Evolutionary conservation across 805 yeast species (phyloP).

Genomic region (Sungouiella thailandica): DNA sequence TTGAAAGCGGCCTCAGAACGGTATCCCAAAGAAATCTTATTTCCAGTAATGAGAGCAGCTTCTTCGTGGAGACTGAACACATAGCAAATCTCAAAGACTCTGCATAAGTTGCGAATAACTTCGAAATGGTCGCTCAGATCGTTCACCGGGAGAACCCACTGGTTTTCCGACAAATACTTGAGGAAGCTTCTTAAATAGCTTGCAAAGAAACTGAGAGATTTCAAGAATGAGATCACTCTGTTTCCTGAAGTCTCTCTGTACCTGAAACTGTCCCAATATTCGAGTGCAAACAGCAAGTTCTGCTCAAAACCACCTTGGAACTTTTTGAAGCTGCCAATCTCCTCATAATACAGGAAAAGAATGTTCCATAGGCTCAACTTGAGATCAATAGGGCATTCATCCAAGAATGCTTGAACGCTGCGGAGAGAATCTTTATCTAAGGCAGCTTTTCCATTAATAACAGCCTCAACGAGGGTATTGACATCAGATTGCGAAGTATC

Average conservation of each 20-base stretch:
- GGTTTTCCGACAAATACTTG: constrained; percentile 15
- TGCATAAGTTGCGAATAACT: constrained; percentile 19
- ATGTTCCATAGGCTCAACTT: constrained; percentile 73
- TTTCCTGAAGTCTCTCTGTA: constrained; percentile 20
- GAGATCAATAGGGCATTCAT: constrained; percentile 59
- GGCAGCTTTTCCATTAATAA: constrained; percentile 10
- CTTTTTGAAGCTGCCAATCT: constrained; percentile 21
- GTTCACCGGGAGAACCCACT: constrained; percentile 29
- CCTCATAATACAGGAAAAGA: constrained; percentile 52
- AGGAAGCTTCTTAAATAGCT: constrained; percentile 41
- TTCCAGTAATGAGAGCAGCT: constrained; percentile 32
- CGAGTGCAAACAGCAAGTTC: constrained; percentile 42
- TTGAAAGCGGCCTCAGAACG: constrained; percentile 41
- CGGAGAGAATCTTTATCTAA: constrained; percentile 19
- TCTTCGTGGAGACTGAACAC: constrained; percentile 52
- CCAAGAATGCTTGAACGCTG: constrained; percentile 60
- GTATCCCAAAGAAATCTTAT: constrained; percentile 37
- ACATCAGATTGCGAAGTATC: background rate
- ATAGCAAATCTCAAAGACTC: constrained; percentile 41
- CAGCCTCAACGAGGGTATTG: constrained; percentile 9
- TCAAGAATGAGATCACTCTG: constrained; percentile 41
- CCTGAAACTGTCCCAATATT: constrained; percentile 22
- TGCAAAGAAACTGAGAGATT: constrained; percentile 50
- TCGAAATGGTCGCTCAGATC: constrained; percentile 1
- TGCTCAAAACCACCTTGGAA: constrained; percentile 48